Evolutionary conservation across 2,329 filamentous ascomycete genomes (phyloP), one percentile per base, ranked within the genome.

Genomic region (Fonsecaea monophora): DNA sequence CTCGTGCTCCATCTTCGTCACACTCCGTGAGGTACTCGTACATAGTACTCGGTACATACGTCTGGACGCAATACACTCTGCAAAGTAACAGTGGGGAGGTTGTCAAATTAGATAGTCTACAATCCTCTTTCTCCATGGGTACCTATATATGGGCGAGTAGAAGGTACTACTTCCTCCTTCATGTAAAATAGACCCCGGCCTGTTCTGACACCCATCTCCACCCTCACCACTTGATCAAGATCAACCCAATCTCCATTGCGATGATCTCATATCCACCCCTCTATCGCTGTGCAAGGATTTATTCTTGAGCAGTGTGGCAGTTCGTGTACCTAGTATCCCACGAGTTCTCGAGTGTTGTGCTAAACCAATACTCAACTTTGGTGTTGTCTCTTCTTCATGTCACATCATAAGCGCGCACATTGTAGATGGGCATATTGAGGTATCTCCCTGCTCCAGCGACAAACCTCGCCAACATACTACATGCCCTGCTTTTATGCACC

Each of bases 151-250:
- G 25, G 25, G 25, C 25, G 25, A 25, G 25, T 25, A 25, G 2
- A 3, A 25, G 25, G 18, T n/a, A 15, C 21, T 10, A 4, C 45
- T 50, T 21, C 45, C 13, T 50, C 18, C 45, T 40, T 13, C 13
- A 25, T 25, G 25, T 25, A 25, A 25, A 50, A 50, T 50, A 6
- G 15, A 6, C 9, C 38, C 18, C 10, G 15, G 18, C 10, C 40
- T 25, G 40, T 45, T 18, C 25, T 45, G 38, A 37, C 50, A 50
- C 45, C 59, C 25, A 13, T 18, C 55, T 48, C 50, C 62, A 54
- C 48, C 57, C 30, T 8, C 50, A 60, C 34, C 56, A 65, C 62
- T 65, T 65, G 35, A 65, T 65, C 55, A 65, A 65, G 62, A 65
- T 65, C 62, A 65, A 34, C 25, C 50, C 56, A 60, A 50, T 65